Base-by-base conservation (phyloP, 352 stramenopile species). In the Globisporangium solare region DNA sequence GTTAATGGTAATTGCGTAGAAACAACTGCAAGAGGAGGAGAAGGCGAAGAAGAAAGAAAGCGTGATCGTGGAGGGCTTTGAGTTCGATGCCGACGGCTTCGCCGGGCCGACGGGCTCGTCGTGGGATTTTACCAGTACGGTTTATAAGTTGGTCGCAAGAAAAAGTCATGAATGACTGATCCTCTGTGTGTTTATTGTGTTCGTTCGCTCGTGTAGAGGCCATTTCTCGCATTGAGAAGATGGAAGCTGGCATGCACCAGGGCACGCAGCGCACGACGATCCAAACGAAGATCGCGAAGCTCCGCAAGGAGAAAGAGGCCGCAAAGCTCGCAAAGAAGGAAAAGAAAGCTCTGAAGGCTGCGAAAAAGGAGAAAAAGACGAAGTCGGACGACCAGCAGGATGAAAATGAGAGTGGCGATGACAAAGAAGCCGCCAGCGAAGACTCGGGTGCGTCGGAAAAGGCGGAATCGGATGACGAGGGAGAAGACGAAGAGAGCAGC, bases 241-340 rank as follows among this genome's bases (percentile, higher is more conserved):
- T 90, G 73, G 83, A 95, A 53, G 70, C 56, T 48, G 67, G 58
- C 47, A 76, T 76, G 41, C 70, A 67, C 22, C 83, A 61, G 49
- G 74, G 67, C 47, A 88, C 80, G 49, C 88, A 90, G 64, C 76
- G 79, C 51, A 94, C 84, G 67, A 86, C 83, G 0, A 89, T 94
- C 41, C 83, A 94, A 67, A 64, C 79, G 40, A 93, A 95, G 66
- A 95, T 95, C 47, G 81, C 92, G 32, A 89, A 90, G 60, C 68
- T 76, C 27, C 79, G 83, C 22, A 73, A 90, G 58, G 84, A 95
- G 59, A 92, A 88, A 56, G 66, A 73, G 21, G 68, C 58, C 8
- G 78, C 67, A 52, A 93, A 90, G 54, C 51, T 74, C 35, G 69
- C 67, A 13, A 89, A 88, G 60, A 56, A 64, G 12, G 67, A 68